Conservation (phyloP, 495 filamentous ascomycete species). For the Daldinia childiae region DNA sequence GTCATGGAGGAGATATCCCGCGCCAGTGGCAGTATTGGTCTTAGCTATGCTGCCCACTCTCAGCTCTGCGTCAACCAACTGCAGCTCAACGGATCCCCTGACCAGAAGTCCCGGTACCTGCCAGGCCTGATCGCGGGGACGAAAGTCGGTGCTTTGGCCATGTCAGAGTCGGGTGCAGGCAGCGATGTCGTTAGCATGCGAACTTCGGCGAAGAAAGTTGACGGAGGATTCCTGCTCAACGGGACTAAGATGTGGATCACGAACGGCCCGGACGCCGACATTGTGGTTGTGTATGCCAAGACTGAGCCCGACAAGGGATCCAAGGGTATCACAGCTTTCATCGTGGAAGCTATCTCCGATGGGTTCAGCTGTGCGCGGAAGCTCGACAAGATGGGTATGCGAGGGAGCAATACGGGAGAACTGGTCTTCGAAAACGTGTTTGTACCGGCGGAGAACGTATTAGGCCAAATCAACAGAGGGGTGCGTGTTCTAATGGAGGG, state of each 20-base stretch:
- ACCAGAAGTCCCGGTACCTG: slow-evolving; percentile 82
- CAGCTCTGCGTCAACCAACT: slow-evolving; percentile 98
- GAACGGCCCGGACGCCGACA: slow-evolving; percentile 92
- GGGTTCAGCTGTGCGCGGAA: slow-evolving; percentile 92
- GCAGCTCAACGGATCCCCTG: slow-evolving; percentile 81
- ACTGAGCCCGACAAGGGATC: slow-evolving; percentile 81
- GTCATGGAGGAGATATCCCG: slow-evolving; percentile 89
- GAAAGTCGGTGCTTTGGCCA: slow-evolving; percentile 88
- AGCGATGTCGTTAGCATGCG: slow-evolving; percentile 97
- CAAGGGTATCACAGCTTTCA: slow-evolving; percentile 95
- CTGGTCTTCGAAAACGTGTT: slow-evolving; percentile 93
- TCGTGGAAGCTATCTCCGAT: slow-evolving; percentile 75
- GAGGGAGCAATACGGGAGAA: slow-evolving; percentile 95
- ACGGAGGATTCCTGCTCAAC: slow-evolving; percentile 86
- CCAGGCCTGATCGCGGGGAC: slow-evolving; percentile 84
- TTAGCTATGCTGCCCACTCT: slow-evolving; percentile 93
- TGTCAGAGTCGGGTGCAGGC: slow-evolving; percentile 92
- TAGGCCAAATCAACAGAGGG: slow-evolving; percentile 82
- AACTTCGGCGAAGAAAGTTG: slow-evolving; percentile 77
- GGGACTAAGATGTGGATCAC: slow-evolving; percentile 99
- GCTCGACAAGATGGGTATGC: slow-evolving; percentile 98
- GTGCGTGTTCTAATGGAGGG: slow-evolving; percentile 96
- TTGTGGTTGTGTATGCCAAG: slow-evolving; percentile 94
- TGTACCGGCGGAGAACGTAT: slow-evolving; percentile 81
- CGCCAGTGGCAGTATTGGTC: slow-evolving; percentile 80